A percentile compares a stretch with the other conserved stretches of the same genome.
Conservation (phyloP, 176 grass and related monocot species). For the Triticum monococcum region DNA sequence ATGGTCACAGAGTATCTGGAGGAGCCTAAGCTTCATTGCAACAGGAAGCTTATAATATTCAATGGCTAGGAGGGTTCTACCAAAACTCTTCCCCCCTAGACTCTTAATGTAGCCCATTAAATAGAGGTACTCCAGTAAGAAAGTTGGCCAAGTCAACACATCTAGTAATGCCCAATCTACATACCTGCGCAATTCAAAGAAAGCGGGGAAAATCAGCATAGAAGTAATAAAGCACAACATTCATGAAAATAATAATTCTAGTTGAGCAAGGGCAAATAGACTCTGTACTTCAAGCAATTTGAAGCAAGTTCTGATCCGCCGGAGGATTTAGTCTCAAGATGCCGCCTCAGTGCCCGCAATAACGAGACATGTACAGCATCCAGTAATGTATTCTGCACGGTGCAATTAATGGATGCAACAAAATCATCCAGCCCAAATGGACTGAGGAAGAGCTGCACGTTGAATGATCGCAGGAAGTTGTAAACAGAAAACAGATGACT, state of each 20-base stretch:
- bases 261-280: slow-evolving; percentile 7
- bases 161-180: slow-evolving; percentile 92
- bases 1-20: slow-evolving; percentile 95
- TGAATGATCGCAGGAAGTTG: slow-evolving; percentile 90
- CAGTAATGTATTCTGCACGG: slow-evolving; percentile 73
- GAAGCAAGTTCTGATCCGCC: slow-evolving; percentile 62
- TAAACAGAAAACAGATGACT: slow-evolving; percentile 89
- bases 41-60: slow-evolving; percentile 85
- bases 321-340: slow-evolving; percentile 70
- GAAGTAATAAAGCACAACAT: background rate
- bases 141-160: slow-evolving; percentile 80
- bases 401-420: slow-evolving; percentile 84
- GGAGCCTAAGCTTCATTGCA: slow-evolving; percentile 60
- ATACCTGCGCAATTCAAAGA: slow-evolving; percentile 45
- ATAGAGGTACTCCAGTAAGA: slow-evolving; percentile 76
- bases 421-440: slow-evolving; percentile 91
- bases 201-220: slow-evolving; percentile 26
- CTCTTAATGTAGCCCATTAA: slow-evolving; percentile 63
- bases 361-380: slow-evolving; percentile 91
- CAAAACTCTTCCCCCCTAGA: slow-evolving; percentile 53
- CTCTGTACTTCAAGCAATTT: slow-evolving; percentile 75
- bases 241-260: slow-evolving; percentile 11
- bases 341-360: slow-evolving; percentile 51
- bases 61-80: slow-evolving; percentile 39
- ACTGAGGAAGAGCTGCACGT: slow-evolving; percentile 72